These are phyloP conservation scores for Angomonas deanei DNA, from an alignment of 208 protist species.

Conservation along the genomic window DNA sequence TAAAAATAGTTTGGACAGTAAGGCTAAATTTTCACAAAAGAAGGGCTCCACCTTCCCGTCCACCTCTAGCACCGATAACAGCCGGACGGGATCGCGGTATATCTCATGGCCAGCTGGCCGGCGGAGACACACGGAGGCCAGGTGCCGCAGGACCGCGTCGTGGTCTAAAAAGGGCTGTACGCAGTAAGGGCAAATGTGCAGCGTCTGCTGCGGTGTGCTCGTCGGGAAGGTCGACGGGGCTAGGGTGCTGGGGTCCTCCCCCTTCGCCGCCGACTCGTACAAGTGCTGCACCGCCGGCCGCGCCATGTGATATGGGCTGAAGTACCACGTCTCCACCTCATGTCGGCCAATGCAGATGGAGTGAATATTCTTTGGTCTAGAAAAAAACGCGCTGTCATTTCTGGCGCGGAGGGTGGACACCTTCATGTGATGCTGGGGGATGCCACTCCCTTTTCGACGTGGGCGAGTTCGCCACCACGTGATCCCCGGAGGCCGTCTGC, in stretches of 20 bases:
- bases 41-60: conserved; percentile 95
- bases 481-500: conserved; percentile 35
- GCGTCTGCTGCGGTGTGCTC: conserved; percentile 44
- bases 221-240: conserved; percentile 9
- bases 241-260: conserved; percentile 39
- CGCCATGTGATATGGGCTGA: conserved; percentile 94
- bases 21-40: conserved; percentile 98
- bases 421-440: conserved; percentile 40
- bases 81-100: conserved; percentile 78
- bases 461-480: not conserved
- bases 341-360: conserved; percentile 94
- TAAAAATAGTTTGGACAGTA: conserved; percentile 99
- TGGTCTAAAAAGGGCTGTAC: conserved; percentile 92
- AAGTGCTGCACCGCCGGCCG: conserved; percentile 60
- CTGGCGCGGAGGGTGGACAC: conserved; percentile 63
- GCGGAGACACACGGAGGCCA: conserved; percentile 69
- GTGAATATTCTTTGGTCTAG: conserved; percentile 95
- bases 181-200: conserved; percentile 98
- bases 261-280: conserved; percentile 42
- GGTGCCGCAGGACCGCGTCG: conserved; percentile 78
- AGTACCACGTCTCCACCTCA: conserved; percentile 97
- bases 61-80: conserved; percentile 95
- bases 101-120: conserved; percentile 90
- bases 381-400: conserved; percentile 86
- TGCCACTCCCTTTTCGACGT: conserved; percentile 36